Evolutionary conservation across 2,329 filamentous ascomycete genomes (phyloP), one percentile per base, ranked within the genome.

Genomic region (Xylariaceae sp.): DNA sequence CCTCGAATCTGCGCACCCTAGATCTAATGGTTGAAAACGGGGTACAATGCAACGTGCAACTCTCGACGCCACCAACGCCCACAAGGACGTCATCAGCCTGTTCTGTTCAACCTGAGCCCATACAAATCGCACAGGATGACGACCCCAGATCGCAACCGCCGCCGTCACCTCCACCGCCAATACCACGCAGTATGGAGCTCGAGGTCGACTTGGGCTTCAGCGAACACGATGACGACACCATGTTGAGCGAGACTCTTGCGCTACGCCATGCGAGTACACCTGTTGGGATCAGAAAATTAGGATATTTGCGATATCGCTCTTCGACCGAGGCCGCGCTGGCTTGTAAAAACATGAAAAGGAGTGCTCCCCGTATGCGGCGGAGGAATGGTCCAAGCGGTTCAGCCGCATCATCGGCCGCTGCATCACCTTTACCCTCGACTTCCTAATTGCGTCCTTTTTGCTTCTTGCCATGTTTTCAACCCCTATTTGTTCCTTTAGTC

Each of bases 281-380:
- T 6, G 48, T 50, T 2, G 55, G 61, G 2, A 52, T 62, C 27
- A 55, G 50, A 14, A 61, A 58, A 34, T 47, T 52, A 7, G 56
- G 55, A 2, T 48, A 52, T 37, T 43, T 61, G 2, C 55, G 48
- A 42, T 62, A 58, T 37, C 56, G 61, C 39, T 55, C 58, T 19
- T 62, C 61, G 2, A 22, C 54, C 7, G 61, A 64, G 40, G 55
- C 55, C 5, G 60, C 57, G 20, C 44, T 49, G 14, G 44, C 51
- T n/a, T 58, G 58, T 37, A 61, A 57, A 41, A 58, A 61, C 37
- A 54, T 61, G 55, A 60, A 52, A 46, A 59, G 54, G 45, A 60
- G 50, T 40, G 48, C 53, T 20, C 55, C 59, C 44, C 56, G 59
- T 36, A 59, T 64, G 59, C 56, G 61, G 16, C 55, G 54, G 36